Evolutionary conservation across 2,329 filamentous ascomycete species (phyloP).

Genomic region (Gyromitra esculenta): DNA sequence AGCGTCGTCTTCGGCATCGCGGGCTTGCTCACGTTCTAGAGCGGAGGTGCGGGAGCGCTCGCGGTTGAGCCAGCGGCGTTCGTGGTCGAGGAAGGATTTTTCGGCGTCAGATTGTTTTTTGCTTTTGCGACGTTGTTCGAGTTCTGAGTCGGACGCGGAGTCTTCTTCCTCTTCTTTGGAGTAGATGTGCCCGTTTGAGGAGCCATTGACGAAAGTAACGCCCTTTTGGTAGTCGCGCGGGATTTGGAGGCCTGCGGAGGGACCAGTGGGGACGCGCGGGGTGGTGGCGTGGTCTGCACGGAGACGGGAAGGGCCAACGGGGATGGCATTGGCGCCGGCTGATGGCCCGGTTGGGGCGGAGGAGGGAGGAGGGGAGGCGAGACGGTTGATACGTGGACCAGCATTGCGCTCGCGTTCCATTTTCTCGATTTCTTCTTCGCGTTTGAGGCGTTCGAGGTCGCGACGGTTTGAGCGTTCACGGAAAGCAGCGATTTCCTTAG

Average conservation of each 20-base stretch:
- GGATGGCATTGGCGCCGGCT: conserved; percentile 76
- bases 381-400: conserved; percentile 70
- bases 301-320: conserved; percentile 74
- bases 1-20: conserved; percentile 78
- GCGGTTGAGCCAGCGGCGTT: conserved; percentile 88
- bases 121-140: conserved; percentile 75
- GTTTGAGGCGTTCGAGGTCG: conserved; percentile 84
- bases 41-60: conserved; percentile 86
- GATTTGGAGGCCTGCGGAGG: conserved; percentile 68
- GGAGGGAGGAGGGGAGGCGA: conserved; percentile 74
- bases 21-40: conserved; percentile 81
- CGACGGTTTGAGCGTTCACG: conserved; percentile 87
- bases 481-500: conserved; percentile 92
- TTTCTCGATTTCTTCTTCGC: conserved; percentile 92
- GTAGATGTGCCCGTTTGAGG: conserved; percentile 47
- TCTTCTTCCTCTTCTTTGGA: conserved; percentile 80
- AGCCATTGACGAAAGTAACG: conserved; percentile 82
- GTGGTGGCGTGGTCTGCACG: conserved; percentile 40
- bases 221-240: conserved; percentile 79
- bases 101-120: conserved; percentile 80
- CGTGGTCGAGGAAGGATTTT: conserved; percentile 82
- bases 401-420: conserved; percentile 80
- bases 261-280: conserved; percentile 47
- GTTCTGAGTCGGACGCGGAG: conserved; percentile 84
- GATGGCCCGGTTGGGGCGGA: conserved; percentile 71